phyloP scores from a whole-genome alignment of 352 stramenopile genomes.

The Globisporangium nagaii region DNA sequence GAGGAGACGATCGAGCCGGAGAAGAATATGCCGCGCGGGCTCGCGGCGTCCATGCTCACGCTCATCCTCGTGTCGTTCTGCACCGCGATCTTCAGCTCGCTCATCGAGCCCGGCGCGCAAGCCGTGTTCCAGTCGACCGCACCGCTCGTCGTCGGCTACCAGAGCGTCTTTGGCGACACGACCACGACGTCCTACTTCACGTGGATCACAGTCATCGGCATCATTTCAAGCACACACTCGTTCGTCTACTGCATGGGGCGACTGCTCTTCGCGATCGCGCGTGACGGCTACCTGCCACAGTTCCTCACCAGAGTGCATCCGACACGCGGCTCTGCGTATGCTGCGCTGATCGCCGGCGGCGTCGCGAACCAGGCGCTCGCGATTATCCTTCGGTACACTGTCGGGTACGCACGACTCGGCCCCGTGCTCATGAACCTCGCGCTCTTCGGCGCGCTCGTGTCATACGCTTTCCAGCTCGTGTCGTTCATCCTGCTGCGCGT shows the following conservation, averaged over 20 bases:
- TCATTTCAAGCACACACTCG: constrained; percentile 59
- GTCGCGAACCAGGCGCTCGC: constrained; percentile 33
- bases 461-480: constrained; percentile 58
- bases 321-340: constrained; percentile 33
- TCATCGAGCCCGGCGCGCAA: constrained; percentile 40
- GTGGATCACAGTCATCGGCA: constrained; percentile 54
- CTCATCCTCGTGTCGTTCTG: constrained; percentile 45
- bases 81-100: constrained; percentile 52
- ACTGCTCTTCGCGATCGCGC: constrained; percentile 56
- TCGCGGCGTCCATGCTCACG: constrained; percentile 49
- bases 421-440: constrained; percentile 65
- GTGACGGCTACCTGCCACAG: constrained; percentile 48
- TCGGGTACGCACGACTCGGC: constrained; percentile 50
- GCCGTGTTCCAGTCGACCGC: constrained; percentile 30
- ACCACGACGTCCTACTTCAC: constrained; percentile 49
- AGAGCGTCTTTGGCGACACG: constrained; percentile 68
- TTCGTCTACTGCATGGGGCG: constrained; percentile 72
- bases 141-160: constrained; percentile 56
- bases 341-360: constrained; percentile 36
- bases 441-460: constrained; percentile 53
- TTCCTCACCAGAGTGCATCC: constrained; percentile 50
- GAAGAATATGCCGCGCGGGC: constrained; percentile 59
- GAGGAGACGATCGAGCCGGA: constrained; percentile 69
- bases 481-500: constrained; percentile 57
- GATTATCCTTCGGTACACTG: constrained; percentile 50